Base-by-base conservation (phyloP, 2,329 filamentous ascomycete genomes). In the Zasmidium angulare region DNA sequence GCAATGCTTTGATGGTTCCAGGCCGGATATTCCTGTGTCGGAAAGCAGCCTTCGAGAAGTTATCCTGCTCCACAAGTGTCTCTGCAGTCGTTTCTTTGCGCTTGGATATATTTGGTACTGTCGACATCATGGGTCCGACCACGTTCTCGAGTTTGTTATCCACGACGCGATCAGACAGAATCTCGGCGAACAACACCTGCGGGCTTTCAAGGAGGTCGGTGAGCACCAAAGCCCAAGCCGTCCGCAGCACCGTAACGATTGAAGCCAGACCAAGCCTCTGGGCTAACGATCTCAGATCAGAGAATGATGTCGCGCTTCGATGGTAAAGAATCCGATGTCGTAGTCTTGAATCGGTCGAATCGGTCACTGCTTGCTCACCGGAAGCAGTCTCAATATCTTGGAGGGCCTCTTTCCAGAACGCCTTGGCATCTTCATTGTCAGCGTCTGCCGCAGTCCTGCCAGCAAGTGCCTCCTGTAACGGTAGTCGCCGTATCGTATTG, bases 111-210 rank as follows among this genome's bases (percentile, higher is more conserved):
- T 46, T 51, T 11, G 60, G 60, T n/a, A 62, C 56, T 19, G 56
- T 59, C 2, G 60, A 62, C 52, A 62, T 54, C 43, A 59, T 20
- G 3, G 59, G 60, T 6, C 60, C 60, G 20, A 62, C 36, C 3
- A 56, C 60, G 29, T 59, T 50, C 2, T 46, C 29, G 19, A 62
- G 46, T 26, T 53, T 56, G 26, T 52, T n/a, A 20, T 62, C 56
- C 53, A 59, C 48, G 46, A 62, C 50, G 21, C 60, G 53, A 12
- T 62, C 56, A 1, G 60, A 62, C 3, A 62, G 24, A n/a, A 62
- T 56, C 23, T 62, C 60, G 19, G 60, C 60, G 26, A 62, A 59
- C 0, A 59, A 19, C 2, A 62, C 56, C 12, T 59, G 53, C 10
- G 60, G 53, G 21, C 56, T 62, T 29, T 62, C 60, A 12, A 62